Conservation (phyloP, 306 rosid genomes). For the Prunus salicina region DNA sequence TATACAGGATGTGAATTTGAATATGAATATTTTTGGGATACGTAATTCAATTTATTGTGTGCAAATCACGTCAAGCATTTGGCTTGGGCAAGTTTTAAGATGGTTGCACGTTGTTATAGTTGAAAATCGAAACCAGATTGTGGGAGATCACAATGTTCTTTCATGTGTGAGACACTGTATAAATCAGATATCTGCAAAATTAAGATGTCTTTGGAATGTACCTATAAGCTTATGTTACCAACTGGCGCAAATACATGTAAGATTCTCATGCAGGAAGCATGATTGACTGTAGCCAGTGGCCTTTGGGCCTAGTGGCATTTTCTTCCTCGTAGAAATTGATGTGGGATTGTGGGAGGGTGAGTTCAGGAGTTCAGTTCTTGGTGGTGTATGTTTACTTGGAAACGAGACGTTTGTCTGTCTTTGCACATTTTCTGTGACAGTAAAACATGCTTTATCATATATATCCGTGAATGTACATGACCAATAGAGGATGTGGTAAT, state of each 20-base stretch:
- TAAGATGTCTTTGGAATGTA: too few species aligned
- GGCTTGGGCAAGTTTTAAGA: not conserved
- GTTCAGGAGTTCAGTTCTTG: not conserved
- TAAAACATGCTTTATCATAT: not conserved
- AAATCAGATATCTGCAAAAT: not conserved
- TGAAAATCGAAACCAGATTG: not conserved
- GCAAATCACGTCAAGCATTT: not conserved
- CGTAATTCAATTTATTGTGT: not conserved
- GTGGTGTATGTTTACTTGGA: not conserved
- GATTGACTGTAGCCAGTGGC: not conserved
- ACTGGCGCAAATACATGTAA: not conserved
- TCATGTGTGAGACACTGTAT: not conserved
- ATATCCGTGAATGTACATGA: not conserved
- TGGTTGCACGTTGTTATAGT: not conserved
- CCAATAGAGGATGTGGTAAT: not conserved
- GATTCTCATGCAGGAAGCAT: not conserved
- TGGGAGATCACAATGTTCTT: not conserved
- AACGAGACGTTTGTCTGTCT: not conserved
- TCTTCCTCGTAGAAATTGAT: not conserved
- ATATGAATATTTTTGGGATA: not conserved
- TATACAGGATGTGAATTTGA: conserved; percentile 14
- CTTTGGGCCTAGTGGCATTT: not conserved
- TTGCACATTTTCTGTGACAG: not conserved
- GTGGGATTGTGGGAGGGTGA: not conserved
- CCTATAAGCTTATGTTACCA: not conserved